Evolutionary conservation across 2,329 filamentous ascomycete genomes (phyloP), one percentile per base, ranked within the genome.

Genomic region (Penicillium sp.): DNA sequence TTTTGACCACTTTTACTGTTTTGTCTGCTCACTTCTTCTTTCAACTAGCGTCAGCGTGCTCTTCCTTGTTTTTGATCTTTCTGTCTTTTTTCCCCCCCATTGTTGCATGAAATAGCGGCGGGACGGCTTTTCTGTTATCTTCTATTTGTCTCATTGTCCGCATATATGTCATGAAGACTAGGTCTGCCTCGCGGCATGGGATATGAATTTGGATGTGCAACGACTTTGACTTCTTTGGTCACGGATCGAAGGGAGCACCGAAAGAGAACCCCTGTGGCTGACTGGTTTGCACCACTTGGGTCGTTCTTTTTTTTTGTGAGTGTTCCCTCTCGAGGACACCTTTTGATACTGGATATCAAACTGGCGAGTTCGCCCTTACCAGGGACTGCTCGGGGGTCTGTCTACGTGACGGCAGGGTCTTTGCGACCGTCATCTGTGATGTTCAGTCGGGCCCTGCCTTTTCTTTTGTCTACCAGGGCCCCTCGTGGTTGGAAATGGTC

Each of bases 41-140:
- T 69, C 66, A 74, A 72, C 74, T 67, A 80, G 77, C 76, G 74
- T 34, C 68, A 68, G 62, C 70, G 66, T 70, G 7, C 29, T 32
- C 11, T 32, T 32, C 11, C 29, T 66, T 66, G 64, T 54, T 54
- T 28, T 54, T 46, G 18, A 49, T 50, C 54, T 45, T 55, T 54
- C 57, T 55, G 45, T 50, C 53, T 55, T 64, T 43, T 11, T 8
- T 32, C 29, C 3, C 4, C 11, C 29, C 8, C 29, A 3, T 43
- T 43, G 13, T 43, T 69, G 69, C 69, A 72, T 72, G 52, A 66
- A 71, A 65, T 67, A 71, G 68, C 70, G 70, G 70, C 69, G 69
- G 71, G 71, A 67, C 69, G 70, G 71, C 69, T 72, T 61, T 69
- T 72, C 64, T 64, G 64, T 64, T 63, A 60, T 55, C 59, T 62